A percentile compares a stretch with the other conserved stretches of the same genome.
phyloP scores from a whole-genome alignment of 2,329 filamentous ascomycete species.

The Beauveria bassiana region DNA sequence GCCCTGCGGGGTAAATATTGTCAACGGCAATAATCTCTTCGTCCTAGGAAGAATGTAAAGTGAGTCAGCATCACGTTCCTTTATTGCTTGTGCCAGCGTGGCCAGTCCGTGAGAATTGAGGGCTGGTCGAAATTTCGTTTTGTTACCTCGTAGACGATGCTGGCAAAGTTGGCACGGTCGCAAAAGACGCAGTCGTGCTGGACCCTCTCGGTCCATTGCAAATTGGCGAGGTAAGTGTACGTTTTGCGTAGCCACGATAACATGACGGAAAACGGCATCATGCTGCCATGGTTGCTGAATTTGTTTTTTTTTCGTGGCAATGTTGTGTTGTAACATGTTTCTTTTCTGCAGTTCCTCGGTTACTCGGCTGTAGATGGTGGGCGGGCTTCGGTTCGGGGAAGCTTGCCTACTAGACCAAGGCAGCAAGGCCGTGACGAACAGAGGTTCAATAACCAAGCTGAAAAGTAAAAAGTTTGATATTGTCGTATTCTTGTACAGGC shows the following conservation, averaged over 20 bases:
- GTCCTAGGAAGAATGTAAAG: background rate
- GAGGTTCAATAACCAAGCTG: rapidly evolving
- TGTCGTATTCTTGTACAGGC: too few species aligned
- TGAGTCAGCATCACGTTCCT: background rate
- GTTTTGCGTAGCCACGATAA: too few species aligned
- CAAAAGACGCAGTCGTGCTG: background rate
- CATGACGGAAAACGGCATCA: too few species aligned
- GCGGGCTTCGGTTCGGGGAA: too few species aligned
- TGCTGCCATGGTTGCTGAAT: too few species aligned
- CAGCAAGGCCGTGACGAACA: too few species aligned
- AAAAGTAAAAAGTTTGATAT: too few species aligned
- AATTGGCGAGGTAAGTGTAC: background rate
- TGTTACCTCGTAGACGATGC: background rate
- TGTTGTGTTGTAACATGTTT: too few species aligned
- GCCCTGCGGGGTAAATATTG: background rate
- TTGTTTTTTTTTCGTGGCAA: rapidly evolving
- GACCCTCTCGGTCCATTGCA: background rate
- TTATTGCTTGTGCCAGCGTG: background rate
- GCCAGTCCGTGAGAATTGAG: background rate
- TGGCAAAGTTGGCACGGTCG: background rate
- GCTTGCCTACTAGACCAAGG: too few species aligned
- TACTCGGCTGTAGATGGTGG: too few species aligned
- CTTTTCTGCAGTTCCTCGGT: too few species aligned
- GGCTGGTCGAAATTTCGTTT: too few species aligned
- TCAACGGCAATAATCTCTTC: background rate